These are phyloP conservation scores for Alternaria rosae DNA, from an alignment of 2,329 filamentous ascomycete genomes.

Conservation along the genomic window DNA sequence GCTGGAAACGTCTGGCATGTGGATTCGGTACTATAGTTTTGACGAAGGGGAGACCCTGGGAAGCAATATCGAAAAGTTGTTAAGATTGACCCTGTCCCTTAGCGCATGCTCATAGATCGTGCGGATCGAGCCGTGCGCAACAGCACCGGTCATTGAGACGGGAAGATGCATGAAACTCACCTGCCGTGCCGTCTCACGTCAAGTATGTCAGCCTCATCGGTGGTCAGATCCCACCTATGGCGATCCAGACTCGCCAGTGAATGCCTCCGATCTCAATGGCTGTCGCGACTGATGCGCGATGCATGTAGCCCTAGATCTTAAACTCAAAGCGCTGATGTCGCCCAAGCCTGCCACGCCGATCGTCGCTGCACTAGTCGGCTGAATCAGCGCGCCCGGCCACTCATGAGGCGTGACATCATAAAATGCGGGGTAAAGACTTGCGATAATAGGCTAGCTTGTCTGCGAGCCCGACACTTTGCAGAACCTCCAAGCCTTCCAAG, in stretches of 20 bases:
- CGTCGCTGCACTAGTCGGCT: slow-evolving; percentile 9
- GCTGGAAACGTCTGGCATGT: not conserved
- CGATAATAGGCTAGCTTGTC: slow-evolving; percentile 5
- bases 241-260: not conserved
- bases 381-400: slow-evolving; percentile 6
- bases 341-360: slow-evolving; percentile 17
- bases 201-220: slow-evolving; percentile 1
- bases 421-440: slow-evolving; percentile 16
- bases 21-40: not conserved
- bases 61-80: not conserved
- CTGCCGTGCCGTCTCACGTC: slow-evolving; percentile 5
- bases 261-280: not conserved
- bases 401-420: not conserved
- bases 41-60: not conserved
- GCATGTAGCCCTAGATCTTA: not conserved
- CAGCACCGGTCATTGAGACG: not conserved
- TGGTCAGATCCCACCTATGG: not conserved
- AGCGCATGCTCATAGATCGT: not conserved
- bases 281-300: not conserved
- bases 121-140: not conserved
- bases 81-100: not conserved
- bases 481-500: slow-evolving; percentile 15
- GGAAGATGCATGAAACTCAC: not conserved
- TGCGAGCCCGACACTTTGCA: slow-evolving; percentile 2
- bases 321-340: slow-evolving; percentile 15